Base-by-base conservation (phyloP, 805 yeast genomes). In the Kodamaea nitidulidarum region DNA sequence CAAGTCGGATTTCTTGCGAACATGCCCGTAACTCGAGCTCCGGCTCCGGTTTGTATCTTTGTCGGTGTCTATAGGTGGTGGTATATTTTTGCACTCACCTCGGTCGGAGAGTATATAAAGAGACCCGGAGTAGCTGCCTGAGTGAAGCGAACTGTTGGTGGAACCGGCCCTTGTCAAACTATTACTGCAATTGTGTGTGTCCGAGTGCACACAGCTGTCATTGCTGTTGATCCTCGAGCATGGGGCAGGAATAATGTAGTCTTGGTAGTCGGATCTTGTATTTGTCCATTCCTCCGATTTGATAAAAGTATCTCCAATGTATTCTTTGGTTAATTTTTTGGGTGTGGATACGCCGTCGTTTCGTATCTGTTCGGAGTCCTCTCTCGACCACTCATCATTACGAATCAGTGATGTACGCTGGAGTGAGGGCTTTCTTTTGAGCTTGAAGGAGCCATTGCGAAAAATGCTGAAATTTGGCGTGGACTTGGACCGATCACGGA, bases 191-290 rank as follows among this genome's bases (percentile, higher is more conserved):
- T 7, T 25, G 28, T 25, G 28, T 7, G n/a, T n/a, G 10, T n/a
- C n/a, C n/a, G n/a, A n/a, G 14, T n/a, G 14, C 6, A 9, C 28
- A 16, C 16, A 27, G 8, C 8, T 27, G 15, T 27, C 28, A 11
- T 14, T 17, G 21, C 21, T 15, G 21, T 30, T 15, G 9, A 25
- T 30, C 15, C 32, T 20, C 15, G 32, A 36, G 25, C 21, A 22
- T 12, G 39, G 39, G 7, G 39, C 35, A 16, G 39, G 39, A 3
- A 36, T 36, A 7, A 36, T 30, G 31, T 32, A 36, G 22, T 36
- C 39, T 8, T 35, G 38, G 28, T 12, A 28, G 14, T 16, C 21
- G 4, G 32, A 10, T 7, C 27, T 27, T 12, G 16, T 15, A 7
- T 27, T 12, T 7, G 16, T 6, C 31, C 31, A 25, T 14, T 25